phyloP scores from a whole-genome alignment of 2,329 filamentous ascomycete genomes.

The Elsinoe perseae region DNA sequence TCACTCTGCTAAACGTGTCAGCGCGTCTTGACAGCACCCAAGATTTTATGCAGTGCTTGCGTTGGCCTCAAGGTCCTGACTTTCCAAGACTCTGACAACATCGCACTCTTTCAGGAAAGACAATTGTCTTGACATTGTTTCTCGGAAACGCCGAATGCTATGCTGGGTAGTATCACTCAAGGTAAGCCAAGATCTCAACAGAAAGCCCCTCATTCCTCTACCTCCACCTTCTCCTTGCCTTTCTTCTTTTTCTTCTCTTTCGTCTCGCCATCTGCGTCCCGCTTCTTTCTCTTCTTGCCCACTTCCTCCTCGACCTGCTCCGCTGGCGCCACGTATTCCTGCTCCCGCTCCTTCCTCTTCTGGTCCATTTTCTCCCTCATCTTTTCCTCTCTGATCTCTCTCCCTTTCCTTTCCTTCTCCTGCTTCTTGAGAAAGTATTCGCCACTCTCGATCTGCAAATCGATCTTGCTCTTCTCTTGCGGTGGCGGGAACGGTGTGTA shows the following conservation, averaged over 20 bases:
- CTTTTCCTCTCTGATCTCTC: constrained; percentile 73
- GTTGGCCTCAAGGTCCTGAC: too few species aligned
- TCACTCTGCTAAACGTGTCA: too few species aligned
- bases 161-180: not conserved
- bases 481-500: constrained; percentile 97
- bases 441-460: constrained; percentile 93
- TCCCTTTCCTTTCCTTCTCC: constrained; percentile 75
- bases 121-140: not conserved
- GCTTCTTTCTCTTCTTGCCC: constrained; percentile 47
- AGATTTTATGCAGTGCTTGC: too few species aligned
- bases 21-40: too few species aligned
- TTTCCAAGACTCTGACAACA: too few species aligned
- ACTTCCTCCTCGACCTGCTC: constrained; percentile 52
- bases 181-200: not conserved
- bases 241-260: constrained; percentile 39
- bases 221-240: constrained; percentile 26
- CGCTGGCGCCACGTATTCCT: constrained; percentile 79
- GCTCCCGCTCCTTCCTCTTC: constrained; percentile 74
- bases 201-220: constrained; percentile 22
- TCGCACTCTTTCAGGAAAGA: not conserved
- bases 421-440: constrained; percentile 94
- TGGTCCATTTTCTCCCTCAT: constrained; percentile 83
- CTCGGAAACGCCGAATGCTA: not conserved
- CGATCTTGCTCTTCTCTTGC: constrained; percentile 98
- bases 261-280: constrained; percentile 30